These are phyloP conservation scores for Solanum clarkiae DNA, from an alignment of 257 asterid genomes.

Conservation along the genomic window DNA sequence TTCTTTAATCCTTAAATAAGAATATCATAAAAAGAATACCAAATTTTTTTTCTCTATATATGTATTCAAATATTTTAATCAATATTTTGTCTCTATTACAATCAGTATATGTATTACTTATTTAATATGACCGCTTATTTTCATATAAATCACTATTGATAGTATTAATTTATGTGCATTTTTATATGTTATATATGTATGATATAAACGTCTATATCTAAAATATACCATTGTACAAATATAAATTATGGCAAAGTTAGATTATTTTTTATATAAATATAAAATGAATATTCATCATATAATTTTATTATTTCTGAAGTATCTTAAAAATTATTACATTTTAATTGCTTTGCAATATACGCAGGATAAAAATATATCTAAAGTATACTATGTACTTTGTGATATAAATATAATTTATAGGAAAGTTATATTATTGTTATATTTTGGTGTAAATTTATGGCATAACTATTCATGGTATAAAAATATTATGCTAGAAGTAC, in stretches of 20 bases:
- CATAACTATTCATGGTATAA: neutral
- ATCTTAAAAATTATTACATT: no score
- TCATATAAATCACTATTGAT: neutral
- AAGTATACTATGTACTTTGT: neutral
- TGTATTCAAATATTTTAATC: neutral
- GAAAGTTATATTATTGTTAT: neutral
- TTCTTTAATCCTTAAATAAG: neutral
- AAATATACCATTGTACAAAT: no score
- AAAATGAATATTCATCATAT: no score
- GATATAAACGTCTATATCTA: neutral
- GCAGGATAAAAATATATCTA: neutral
- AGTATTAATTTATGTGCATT: no score
- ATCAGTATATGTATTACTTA: no score
- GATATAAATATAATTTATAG: no score
- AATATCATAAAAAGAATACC: neutral
- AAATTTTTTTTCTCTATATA: neutral
- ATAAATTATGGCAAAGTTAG: neutral
- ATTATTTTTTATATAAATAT: no score
- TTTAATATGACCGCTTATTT: no score
- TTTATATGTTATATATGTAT: neutral
- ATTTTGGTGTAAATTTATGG: no score
- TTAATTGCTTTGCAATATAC: no score
- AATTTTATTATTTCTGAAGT: no score
- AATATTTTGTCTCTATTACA: neutral
- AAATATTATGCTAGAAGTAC: no score